phyloP scores from a whole-genome alignment of 129 eudicot genomes.

The Kitagawia praeruptora region DNA sequence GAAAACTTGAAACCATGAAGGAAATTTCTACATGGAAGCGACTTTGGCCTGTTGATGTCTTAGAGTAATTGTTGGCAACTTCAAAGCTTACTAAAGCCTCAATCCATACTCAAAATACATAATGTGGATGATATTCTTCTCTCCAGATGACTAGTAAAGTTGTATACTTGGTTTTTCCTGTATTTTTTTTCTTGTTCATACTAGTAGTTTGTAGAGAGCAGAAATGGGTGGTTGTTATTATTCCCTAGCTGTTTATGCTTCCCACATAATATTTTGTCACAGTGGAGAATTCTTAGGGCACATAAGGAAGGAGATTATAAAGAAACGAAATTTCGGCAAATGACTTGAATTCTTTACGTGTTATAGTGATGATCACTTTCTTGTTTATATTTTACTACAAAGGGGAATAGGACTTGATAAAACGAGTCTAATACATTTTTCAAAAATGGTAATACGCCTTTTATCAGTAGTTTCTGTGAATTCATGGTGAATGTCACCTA shows the following conservation, averaged over 20 bases:
- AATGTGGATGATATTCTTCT: neutral
- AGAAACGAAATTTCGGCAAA: neutral
- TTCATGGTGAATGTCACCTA: too few relatives aligned
- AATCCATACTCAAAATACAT: neutral
- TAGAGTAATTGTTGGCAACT: constrained; percentile 29
- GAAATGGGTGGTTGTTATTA: neutral
- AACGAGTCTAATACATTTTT: too few relatives aligned
- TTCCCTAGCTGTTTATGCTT: neutral
- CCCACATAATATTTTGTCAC: neutral
- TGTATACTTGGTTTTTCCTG: neutral
- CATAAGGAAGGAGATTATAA: neutral
- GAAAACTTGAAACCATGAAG: constrained; percentile 30
- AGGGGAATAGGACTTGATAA: too few relatives aligned
- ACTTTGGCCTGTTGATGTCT: constrained; percentile 55
- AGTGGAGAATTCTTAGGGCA: neutral
- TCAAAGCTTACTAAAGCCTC: neutral
- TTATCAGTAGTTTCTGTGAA: too few relatives aligned
- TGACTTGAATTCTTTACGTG: neutral
- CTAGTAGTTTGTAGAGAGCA: constrained; percentile 4
- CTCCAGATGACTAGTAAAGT: neutral
- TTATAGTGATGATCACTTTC: neutral
- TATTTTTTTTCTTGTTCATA: neutral
- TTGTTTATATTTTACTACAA: neutral
- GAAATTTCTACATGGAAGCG: constrained; percentile 55
- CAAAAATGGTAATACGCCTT: too few relatives aligned